Evolutionary conservation across 2,329 filamentous ascomycete species (phyloP).

Genomic region (Alternaria burnsii): DNA sequence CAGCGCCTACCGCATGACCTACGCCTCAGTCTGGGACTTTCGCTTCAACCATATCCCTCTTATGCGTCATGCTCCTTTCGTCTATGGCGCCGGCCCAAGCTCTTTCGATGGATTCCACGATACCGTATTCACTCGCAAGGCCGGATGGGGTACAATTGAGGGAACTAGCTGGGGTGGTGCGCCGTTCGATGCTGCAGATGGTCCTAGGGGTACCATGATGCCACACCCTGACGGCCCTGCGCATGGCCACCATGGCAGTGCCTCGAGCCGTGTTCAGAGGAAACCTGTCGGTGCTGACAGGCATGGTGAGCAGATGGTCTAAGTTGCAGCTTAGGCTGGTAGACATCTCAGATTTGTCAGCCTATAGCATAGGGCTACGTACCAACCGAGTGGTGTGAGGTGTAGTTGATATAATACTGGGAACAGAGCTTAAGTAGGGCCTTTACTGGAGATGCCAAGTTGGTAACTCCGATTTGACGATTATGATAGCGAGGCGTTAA

Average conservation of each 20-base stretch:
- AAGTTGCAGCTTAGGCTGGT: neutral
- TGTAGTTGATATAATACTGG: neutral
- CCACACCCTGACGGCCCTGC: conserved; percentile 39
- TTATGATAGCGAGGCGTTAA: conserved; percentile 4
- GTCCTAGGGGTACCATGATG: conserved; percentile 46
- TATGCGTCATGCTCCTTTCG: conserved; percentile 64
- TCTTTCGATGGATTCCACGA: conserved; percentile 59
- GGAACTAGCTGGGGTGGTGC: conserved; percentile 53
- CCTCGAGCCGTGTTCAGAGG: conserved; percentile 36
- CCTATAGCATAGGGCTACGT: neutral
- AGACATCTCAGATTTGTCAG: neutral
- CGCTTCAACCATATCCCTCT: conserved; percentile 72
- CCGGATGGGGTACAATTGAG: conserved; percentile 64
- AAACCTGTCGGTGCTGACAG: conserved; percentile 39
- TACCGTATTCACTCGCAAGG: conserved; percentile 66
- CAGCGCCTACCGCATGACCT: conserved; percentile 71
- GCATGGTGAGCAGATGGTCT: conserved; percentile 19
- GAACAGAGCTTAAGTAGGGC: neutral
- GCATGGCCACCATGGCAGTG: conserved; percentile 30
- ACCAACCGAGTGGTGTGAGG: neutral
- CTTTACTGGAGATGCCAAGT: neutral
- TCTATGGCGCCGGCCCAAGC: conserved; percentile 55
- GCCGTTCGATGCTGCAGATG: conserved; percentile 54
- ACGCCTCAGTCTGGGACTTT: conserved; percentile 74
- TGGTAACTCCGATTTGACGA: neutral